Evolutionary conservation across 768 basidiomycete genomes (phyloP).

Genomic region (Russula ochroleuca): DNA sequence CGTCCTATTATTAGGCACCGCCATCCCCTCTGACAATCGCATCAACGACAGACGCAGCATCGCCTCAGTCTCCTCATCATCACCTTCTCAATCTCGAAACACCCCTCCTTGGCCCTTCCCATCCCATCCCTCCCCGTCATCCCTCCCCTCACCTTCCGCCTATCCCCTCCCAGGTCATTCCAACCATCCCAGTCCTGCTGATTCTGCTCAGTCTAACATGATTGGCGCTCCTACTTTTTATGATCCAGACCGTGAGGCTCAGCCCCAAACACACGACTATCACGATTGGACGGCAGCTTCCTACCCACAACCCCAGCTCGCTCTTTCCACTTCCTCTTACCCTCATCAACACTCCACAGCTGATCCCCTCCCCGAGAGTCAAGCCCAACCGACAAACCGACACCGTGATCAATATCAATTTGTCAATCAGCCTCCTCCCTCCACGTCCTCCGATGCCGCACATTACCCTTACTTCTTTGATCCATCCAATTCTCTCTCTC

Average conservation of each 20-base stretch:
- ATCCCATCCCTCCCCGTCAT: conserved; percentile 6
- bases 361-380: not conserved
- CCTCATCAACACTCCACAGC: not conserved
- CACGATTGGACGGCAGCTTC: conserved; percentile 8
- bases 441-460: not conserved
- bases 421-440: conserved; percentile 9
- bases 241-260: conserved; percentile 23
- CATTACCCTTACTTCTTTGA: not conserved
- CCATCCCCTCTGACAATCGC: not conserved
- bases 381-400: not conserved
- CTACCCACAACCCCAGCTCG: conserved; percentile 5
- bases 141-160: conserved; percentile 7
- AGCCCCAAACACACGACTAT: conserved; percentile 18
- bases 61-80: conserved; percentile 3
- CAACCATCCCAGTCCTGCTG: conserved; percentile 1
- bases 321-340: not conserved
- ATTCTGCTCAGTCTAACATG: conserved; percentile 18
- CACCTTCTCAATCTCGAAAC: conserved; percentile 3
- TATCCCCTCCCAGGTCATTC: not conserved
- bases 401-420: conserved; percentile 23
- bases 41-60: conserved; percentile 7
- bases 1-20: not conserved
- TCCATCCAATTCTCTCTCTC: not conserved
- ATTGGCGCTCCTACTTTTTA: conserved; percentile 30
- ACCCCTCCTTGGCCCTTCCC: conserved; percentile 6